Evolutionary conservation across 2,329 filamentous ascomycete genomes (phyloP), one percentile per base, ranked within the genome.

Genomic region (Pseudogymnoascus sp.): DNA sequence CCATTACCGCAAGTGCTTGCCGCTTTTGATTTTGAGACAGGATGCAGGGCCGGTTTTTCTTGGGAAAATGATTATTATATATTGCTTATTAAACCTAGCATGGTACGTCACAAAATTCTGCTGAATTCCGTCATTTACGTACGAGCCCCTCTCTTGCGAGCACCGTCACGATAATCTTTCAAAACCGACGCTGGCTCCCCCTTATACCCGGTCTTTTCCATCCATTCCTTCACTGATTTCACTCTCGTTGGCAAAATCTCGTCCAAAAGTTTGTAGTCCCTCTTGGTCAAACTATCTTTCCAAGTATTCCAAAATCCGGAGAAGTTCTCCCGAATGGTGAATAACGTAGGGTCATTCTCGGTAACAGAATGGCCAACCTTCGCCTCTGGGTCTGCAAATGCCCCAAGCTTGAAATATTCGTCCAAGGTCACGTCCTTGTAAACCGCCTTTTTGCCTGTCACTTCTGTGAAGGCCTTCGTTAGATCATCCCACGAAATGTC

Each of bases 251-350:
- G 65, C 25, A 66, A 63, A 20, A 68, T 65, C 16, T 63, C 57
- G 63, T 68, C 67, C 60, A 68, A 60, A 11, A 67, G 25, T 8
- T 58, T 47, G 61, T 64, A 67, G 54, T 68, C 66, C 32, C 63
- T 63, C 14, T 60, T 61, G 14, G 63, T 39, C 18, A 62, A n/a
- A 12, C 57, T 60, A n/a, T 60, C 63, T 18, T 64, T 65, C 65
- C 67, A 67, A 1, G 61, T 65, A 22, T 64, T 64, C 65, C 65
- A 67, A 20, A 67, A 68, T 0, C 64, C 66, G 0, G 64, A 61
- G 54, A 66, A 68, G 54, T 67, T 67, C 57, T 68, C 62, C 16
- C 67, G 61, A 35, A 59, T 60, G 1, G 60, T 66, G 58, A 61
- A 54, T 34, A 67, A 20, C 1, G 67, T 67, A 1, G 58, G 28